These are phyloP conservation scores for Kuraishia capsulata DNA, from an alignment of 805 yeast genomes.

Conservation along the genomic window DNA sequence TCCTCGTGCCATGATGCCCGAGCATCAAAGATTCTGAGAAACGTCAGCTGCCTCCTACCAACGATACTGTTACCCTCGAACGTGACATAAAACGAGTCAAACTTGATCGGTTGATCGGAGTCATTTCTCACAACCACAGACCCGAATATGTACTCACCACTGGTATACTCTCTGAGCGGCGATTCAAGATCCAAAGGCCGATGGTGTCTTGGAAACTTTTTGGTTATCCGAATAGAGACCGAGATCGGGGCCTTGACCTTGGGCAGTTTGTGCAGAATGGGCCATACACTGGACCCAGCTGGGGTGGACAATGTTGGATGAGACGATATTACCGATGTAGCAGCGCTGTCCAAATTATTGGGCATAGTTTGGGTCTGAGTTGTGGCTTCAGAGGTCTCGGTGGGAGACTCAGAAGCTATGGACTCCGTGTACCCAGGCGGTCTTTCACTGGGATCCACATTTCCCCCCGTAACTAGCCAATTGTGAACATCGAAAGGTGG, in stretches of 20 bases:
- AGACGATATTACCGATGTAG: no score
- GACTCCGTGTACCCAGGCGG: no score
- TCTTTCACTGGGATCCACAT: no score
- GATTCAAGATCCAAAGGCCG: constrained; percentile 17
- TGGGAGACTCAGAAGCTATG: no score
- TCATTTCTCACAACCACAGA: constrained; percentile 34
- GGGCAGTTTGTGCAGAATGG: constrained; percentile 7
- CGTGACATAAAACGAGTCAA: constrained; percentile 54
- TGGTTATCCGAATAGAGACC: constrained; percentile 26
- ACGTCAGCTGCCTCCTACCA: not conserved
- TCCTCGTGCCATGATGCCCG: constrained; percentile 9
- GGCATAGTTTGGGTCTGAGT: constrained; percentile 6
- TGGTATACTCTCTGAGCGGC: constrained; percentile 44
- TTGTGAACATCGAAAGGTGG: constrained; percentile 68
- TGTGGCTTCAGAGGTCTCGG: no score
- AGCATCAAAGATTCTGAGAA: constrained; percentile 4
- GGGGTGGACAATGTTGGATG: no score
- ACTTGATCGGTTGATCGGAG: constrained; percentile 32
- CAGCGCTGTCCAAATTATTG: constrained; percentile 19
- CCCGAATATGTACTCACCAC: constrained; percentile 63
- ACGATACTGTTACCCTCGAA: constrained; percentile 38
- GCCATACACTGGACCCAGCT: not conserved
- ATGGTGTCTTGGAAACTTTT: constrained; percentile 24
- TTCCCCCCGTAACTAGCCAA: constrained; percentile 18
- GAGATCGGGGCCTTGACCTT: constrained; percentile 14